These are phyloP conservation scores for Hericium coralloides DNA, from an alignment of 768 basidiomycete genomes.

Conservation along the genomic window DNA sequence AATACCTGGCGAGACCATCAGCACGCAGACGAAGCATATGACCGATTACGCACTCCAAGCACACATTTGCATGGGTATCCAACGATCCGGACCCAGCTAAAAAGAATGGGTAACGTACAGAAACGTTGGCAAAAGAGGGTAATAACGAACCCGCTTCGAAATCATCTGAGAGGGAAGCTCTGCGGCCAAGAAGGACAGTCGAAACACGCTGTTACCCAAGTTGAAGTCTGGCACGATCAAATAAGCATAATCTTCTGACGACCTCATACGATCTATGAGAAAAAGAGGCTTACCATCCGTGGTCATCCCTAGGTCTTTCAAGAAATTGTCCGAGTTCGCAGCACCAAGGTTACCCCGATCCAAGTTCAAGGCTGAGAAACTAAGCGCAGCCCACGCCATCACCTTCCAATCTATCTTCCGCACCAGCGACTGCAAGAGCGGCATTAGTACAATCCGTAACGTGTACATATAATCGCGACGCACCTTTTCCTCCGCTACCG, in stretches of 20 bases:
- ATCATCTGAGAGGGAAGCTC: constrained; percentile 57
- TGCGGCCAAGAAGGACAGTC: constrained; percentile 17
- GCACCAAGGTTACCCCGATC: constrained; percentile 50
- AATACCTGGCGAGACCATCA: constrained; percentile 20
- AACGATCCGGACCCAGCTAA: constrained; percentile 44
- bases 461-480: constrained; percentile 1
- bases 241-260: constrained; percentile 18
- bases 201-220: constrained; percentile 10
- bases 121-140: neutral
- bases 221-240: constrained; percentile 8
- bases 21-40: constrained; percentile 24
- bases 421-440: constrained; percentile 27
- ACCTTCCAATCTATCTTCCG: constrained; percentile 51
- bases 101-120: too few species aligned
- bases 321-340: constrained; percentile 58
- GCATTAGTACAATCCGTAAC: too few species aligned
- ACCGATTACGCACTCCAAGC: constrained; percentile 11
- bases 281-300: constrained; percentile 33
- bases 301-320: constrained; percentile 46
- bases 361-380: constrained; percentile 41
- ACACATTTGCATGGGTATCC: constrained; percentile 47
- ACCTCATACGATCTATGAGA: neutral
- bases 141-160: constrained; percentile 37
- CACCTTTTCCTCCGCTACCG: constrained; percentile 52
- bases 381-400: constrained; percentile 46